Percentiles rank a stretch among this genome's conserved stretches.
Evolutionary conservation across 2,329 filamentous ascomycete genomes (phyloP).

Genomic region (Sporothrix schenckii): DNA sequence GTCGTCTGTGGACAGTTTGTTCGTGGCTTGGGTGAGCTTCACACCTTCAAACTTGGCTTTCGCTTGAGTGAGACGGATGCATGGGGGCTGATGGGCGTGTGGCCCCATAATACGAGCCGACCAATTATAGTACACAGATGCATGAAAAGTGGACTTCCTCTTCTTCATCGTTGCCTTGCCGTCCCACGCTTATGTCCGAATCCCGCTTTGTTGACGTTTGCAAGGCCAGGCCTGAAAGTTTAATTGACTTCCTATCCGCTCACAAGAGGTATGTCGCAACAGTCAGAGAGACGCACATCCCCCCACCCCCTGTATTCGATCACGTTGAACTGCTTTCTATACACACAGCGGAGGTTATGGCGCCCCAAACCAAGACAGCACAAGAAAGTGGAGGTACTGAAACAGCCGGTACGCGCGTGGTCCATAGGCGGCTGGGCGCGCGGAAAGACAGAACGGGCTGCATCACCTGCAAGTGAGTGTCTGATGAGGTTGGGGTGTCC

Average conservation of each 20-base stretch:
- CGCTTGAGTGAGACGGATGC: background rate
- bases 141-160: too few relatives aligned
- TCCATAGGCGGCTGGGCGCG: conserved; percentile 14
- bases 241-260: background rate
- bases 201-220: too few relatives aligned
- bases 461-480: conserved; percentile 29
- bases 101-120: conserved; percentile 20
- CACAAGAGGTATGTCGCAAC: too few relatives aligned
- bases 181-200: background rate
- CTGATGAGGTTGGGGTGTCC: too few relatives aligned
- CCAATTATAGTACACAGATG: conserved; percentile 22
- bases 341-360: too few relatives aligned
- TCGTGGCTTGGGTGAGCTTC: background rate
- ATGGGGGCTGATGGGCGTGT: background rate
- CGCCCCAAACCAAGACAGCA: too few relatives aligned
- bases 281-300: too few relatives aligned
- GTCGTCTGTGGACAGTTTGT: background rate
- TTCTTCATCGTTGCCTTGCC: background rate
- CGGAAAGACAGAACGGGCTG: conserved; percentile 25
- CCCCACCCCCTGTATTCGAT: too few relatives aligned
- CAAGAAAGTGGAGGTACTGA: background rate
- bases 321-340: too few relatives aligned
- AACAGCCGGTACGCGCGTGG: background rate
- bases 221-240: too few relatives aligned
- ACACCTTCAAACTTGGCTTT: background rate